These are phyloP conservation scores for Leishmania braziliensis DNA, from an alignment of 208 protist genomes.

Conservation along the genomic window DNA sequence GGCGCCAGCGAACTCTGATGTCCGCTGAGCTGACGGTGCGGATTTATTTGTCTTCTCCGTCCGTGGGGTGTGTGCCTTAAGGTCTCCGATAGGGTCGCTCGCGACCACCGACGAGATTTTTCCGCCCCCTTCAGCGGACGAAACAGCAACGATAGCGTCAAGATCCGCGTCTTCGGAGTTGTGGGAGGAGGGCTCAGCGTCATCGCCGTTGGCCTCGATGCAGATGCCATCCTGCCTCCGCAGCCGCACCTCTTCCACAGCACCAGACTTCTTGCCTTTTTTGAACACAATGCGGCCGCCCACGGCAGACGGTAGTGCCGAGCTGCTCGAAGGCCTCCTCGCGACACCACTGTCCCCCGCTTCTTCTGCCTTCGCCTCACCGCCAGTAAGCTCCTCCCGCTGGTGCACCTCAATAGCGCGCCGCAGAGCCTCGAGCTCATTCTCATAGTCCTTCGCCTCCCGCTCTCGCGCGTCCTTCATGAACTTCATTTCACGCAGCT, in stretches of 20 bases:
- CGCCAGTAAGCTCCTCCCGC: slow-evolving; percentile 19
- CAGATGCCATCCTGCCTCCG: slow-evolving; percentile 48
- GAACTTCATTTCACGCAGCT: slow-evolving; percentile 84
- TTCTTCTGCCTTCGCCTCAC: background rate
- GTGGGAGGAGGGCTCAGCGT: slow-evolving; percentile 10
- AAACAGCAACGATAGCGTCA: slow-evolving; percentile 9
- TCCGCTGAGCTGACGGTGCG: background rate
- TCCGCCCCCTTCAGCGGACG: background rate
- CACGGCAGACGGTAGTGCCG: slow-evolving; percentile 3
- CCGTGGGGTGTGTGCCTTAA: background rate
- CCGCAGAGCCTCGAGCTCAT: slow-evolving; percentile 54
- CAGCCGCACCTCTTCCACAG: slow-evolving; percentile 56
- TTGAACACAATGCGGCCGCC: slow-evolving; percentile 25
- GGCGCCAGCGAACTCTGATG: slow-evolving; percentile 28
- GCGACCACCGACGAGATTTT: background rate
- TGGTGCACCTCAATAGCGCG: slow-evolving; percentile 58
- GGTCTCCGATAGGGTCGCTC: background rate
- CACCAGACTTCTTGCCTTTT: slow-evolving; percentile 21
- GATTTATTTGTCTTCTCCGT: background rate
- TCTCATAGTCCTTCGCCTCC: slow-evolving; percentile 58
- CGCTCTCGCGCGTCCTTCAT: slow-evolving; percentile 82
- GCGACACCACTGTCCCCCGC: background rate
- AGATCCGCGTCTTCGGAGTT: slow-evolving; percentile 14
- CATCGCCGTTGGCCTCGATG: slow-evolving; percentile 16
- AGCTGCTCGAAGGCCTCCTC: background rate